phyloP scores from a whole-genome alignment of 2,329 filamentous ascomycete genomes.

The Biscogniauxia marginata region DNA sequence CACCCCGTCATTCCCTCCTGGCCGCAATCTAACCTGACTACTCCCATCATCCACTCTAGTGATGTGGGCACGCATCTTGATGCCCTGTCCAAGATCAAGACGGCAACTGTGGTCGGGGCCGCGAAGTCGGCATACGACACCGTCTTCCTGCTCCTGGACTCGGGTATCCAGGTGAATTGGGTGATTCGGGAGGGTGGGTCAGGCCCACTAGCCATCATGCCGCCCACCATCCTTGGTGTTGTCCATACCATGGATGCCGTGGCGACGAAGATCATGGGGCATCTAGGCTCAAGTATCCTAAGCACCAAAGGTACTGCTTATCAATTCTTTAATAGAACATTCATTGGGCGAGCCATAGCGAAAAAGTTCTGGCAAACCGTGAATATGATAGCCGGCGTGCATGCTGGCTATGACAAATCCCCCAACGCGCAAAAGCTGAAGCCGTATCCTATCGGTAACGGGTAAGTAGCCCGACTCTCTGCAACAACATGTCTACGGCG shows the following conservation, averaged over 20 bases:
- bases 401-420: slow-evolving; percentile 27
- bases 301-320: slow-evolving; percentile 25
- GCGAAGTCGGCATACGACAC: slow-evolving; percentile 36
- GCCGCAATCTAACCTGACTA: slow-evolving; percentile 19
- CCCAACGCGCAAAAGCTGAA: slow-evolving; percentile 20
- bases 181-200: slow-evolving; percentile 32
- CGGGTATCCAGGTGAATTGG: slow-evolving; percentile 34
- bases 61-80: slow-evolving; percentile 19
- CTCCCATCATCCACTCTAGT: slow-evolving; percentile 30
- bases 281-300: slow-evolving; percentile 33
- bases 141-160: slow-evolving; percentile 30
- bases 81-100: slow-evolving; percentile 5
- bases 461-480: slow-evolving; percentile 11
- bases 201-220: slow-evolving; percentile 33
- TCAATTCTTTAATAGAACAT: slow-evolving; percentile 27
- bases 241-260: slow-evolving; percentile 29
- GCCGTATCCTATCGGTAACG: slow-evolving; percentile 17
- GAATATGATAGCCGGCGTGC: slow-evolving; percentile 12
- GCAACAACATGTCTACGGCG: not conserved
- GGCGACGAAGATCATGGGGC: slow-evolving; percentile 24
- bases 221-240: slow-evolving; percentile 25
- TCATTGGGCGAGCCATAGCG: slow-evolving; percentile 15
- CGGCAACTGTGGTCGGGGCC: slow-evolving; percentile 31
- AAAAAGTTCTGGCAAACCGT: slow-evolving; percentile 21
- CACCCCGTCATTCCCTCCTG: slow-evolving; percentile 23